phyloP scores from a whole-genome alignment of 805 yeast species.

The Hyphopichia homilentoma region DNA sequence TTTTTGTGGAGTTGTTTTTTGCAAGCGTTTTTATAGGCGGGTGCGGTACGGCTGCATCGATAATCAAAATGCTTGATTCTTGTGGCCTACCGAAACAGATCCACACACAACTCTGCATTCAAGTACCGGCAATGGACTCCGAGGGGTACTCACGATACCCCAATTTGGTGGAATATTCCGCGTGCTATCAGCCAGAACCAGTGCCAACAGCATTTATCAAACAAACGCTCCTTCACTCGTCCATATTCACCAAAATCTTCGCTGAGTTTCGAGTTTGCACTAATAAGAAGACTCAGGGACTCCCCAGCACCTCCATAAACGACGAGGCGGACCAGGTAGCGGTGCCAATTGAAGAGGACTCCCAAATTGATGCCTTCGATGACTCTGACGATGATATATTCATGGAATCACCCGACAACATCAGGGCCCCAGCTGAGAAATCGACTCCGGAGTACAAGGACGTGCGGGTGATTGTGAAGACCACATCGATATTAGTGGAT shows the following conservation, averaged over 20 bases:
- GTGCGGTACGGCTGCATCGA: too few relatives aligned
- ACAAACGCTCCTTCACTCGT: conserved; percentile 39
- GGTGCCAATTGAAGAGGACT: conserved; percentile 31
- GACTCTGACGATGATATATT: conserved; percentile 31
- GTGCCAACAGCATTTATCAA: conserved; percentile 14
- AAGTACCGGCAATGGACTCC: not conserved
- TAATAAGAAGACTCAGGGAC: conserved; percentile 29
- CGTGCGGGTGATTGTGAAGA: conserved; percentile 26
- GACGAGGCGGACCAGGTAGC: conserved; percentile 36
- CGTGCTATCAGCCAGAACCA: too few relatives aligned
- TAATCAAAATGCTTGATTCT: too few relatives aligned
- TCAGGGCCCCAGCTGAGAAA: not conserved
- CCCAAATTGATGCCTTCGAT: conserved; percentile 35
- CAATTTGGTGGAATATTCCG: not conserved
- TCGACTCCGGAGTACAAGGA: conserved; percentile 5
- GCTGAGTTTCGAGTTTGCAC: conserved; percentile 28
- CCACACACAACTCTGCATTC: not conserved
- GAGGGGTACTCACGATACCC: not conserved
- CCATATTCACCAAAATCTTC: conserved; percentile 31
- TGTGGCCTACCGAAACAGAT: too few relatives aligned
- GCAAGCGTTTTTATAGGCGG: too few relatives aligned
- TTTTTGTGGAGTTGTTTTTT: too few relatives aligned
- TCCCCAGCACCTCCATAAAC: conserved; percentile 29
- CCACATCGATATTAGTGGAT: conserved; percentile 28
- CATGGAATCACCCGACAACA: conserved; percentile 4